Evolutionary conservation across 2,329 filamentous ascomycete species (phyloP).

Genomic region (Cladophialophora psammophila): DNA sequence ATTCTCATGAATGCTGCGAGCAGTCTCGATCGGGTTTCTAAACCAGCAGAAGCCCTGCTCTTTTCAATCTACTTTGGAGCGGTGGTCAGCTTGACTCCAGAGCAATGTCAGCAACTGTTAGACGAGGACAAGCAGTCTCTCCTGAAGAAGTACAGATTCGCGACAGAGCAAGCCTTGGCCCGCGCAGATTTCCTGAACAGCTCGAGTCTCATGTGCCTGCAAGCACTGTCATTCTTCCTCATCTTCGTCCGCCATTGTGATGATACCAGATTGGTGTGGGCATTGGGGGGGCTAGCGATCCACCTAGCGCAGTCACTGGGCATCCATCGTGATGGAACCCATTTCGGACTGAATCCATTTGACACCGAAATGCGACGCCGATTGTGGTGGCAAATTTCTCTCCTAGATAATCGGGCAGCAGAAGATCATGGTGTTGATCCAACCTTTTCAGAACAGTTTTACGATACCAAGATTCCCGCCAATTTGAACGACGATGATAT

Average conservation of each 20-base stretch:
- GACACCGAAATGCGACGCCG: constrained; percentile 50
- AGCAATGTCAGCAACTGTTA: constrained; percentile 58
- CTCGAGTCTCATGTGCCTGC: constrained; percentile 67
- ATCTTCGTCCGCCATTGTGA: constrained; percentile 59
- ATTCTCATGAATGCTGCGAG: constrained; percentile 60
- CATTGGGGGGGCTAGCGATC: constrained; percentile 52
- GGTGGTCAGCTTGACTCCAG: constrained; percentile 57
- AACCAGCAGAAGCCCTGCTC: constrained; percentile 62
- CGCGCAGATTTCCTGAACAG: constrained; percentile 69
- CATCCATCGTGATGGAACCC: constrained; percentile 56
- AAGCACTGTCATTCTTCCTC: constrained; percentile 69
- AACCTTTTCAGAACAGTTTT: constrained; percentile 64
- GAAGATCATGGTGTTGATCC: constrained; percentile 71
- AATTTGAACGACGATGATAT: constrained; percentile 61
- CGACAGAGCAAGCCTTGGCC: constrained; percentile 68
- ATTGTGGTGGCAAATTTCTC: constrained; percentile 50
- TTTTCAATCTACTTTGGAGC: constrained; percentile 68
- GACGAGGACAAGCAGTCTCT: constrained; percentile 60
- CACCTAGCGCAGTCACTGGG: constrained; percentile 49
- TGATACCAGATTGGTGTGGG: constrained; percentile 54
- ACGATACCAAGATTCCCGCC: constrained; percentile 63
- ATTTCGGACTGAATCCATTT: constrained; percentile 63
- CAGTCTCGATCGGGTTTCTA: constrained; percentile 58
- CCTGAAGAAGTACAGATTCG: constrained; percentile 67
- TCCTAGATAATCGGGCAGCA: constrained; percentile 66